A percentile compares a stretch with the other conserved stretches of the same genome.
These are phyloP conservation scores for Pleurotus citrinopileatus DNA, from an alignment of 768 basidiomycete species.

Conservation along the genomic window DNA sequence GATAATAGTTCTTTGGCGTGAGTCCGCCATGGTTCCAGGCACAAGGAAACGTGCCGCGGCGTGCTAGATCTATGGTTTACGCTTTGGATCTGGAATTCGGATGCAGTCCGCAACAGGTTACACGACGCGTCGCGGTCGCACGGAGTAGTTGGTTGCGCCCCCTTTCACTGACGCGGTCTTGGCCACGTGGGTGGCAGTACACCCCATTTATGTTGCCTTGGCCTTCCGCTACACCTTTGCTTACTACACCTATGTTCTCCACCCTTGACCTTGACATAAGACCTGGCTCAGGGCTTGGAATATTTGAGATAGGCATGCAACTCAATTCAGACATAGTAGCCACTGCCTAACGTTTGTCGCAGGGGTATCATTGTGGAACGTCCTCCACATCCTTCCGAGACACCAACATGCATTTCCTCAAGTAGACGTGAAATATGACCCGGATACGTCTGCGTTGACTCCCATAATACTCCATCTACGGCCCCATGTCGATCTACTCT, in stretches of 20 bases:
- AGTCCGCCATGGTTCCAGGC: constrained; percentile 36
- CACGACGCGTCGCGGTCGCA: too few species aligned
- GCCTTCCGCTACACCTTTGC: neutral
- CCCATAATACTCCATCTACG: constrained; percentile 77
- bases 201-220: constrained; percentile 2
- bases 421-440: constrained; percentile 82
- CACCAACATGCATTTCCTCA: constrained; percentile 73
- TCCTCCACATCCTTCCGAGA: constrained; percentile 65
- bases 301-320: constrained; percentile 68
- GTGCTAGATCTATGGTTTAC: neutral
- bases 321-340: neutral
- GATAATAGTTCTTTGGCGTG: constrained; percentile 45
- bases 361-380: constrained; percentile 79
- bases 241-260: constrained; percentile 48
- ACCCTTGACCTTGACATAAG: constrained; percentile 72
- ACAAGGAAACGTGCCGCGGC: neutral
- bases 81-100: too few species aligned
- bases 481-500: constrained; percentile 83
- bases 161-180: too few species aligned
- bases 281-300: constrained; percentile 73
- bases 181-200: constrained; percentile 7
- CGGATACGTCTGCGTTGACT: constrained; percentile 63
- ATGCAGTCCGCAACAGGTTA: too few species aligned
- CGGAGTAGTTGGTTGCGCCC: too few species aligned
- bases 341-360: constrained; percentile 11